Percentiles rank a stretch among this genome's conserved stretches.
phyloP scores from a whole-genome alignment of 257 asterid genomes.

The Solanum virginianum region DNA sequence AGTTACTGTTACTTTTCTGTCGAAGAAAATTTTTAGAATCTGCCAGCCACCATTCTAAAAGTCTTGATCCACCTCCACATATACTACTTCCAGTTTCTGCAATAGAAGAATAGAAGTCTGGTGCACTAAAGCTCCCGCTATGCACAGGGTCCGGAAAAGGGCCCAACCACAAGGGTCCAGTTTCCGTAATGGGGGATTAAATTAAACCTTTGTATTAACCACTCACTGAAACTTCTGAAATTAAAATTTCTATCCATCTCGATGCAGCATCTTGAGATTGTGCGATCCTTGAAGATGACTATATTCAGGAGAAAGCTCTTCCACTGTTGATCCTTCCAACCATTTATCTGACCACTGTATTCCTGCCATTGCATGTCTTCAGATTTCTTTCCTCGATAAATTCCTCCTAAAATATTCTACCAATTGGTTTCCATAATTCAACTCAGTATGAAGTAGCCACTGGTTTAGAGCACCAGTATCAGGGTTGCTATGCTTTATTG shows the following conservation, averaged over 20 bases:
- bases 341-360: neutral
- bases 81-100: neutral
- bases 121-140: too few relatives aligned
- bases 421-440: neutral
- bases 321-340: neutral
- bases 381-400: neutral
- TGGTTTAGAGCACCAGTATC: neutral
- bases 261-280: neutral
- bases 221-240: neutral
- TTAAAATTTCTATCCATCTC: neutral
- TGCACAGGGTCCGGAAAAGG: too few relatives aligned
- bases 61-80: neutral
- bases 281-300: neutral
- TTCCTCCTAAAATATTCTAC: neutral
- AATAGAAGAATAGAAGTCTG: neutral
- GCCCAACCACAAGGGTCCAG: neutral
- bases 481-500: neutral
- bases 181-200: neutral
- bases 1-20: neutral
- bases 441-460: neutral
- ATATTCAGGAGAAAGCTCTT: neutral
- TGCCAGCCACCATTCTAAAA: neutral
- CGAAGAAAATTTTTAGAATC: neutral
- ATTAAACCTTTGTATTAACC: neutral
- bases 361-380: neutral